A percentile compares a stretch with the other conserved stretches of the same genome.
Conservation (phyloP, 1,284 basidiomycete species). For the Sanghuangporus sanghuang region DNA sequence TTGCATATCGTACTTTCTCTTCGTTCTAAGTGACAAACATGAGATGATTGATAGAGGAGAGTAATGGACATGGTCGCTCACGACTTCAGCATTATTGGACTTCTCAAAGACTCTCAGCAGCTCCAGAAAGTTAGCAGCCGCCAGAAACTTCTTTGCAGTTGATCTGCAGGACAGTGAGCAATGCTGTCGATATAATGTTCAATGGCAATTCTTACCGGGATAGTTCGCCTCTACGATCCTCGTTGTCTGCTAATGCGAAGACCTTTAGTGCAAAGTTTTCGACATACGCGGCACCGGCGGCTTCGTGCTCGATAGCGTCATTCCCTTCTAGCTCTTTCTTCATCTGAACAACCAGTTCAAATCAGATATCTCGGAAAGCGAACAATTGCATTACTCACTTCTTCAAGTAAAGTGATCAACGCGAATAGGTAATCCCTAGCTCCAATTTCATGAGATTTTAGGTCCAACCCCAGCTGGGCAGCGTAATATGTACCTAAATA, state of each 20-base stretch:
- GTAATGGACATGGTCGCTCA: not conserved
- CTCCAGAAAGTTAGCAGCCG: conserved; percentile 85
- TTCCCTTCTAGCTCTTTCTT: conserved; percentile 71
- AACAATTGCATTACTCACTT: conserved; percentile 30
- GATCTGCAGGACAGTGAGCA: conserved; percentile 37
- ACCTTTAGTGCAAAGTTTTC: conserved; percentile 93
- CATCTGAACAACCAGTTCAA: conserved; percentile 34
- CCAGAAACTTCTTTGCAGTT: conserved; percentile 86
- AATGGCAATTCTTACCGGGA: conserved; percentile 50
- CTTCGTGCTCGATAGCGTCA: conserved; percentile 82
- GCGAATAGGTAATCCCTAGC: conserved; percentile 70
- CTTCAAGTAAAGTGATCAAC: conserved; percentile 78
- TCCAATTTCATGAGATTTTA: conserved; percentile 53
- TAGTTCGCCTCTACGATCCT: conserved; percentile 75
- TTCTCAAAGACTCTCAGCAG: conserved; percentile 73
- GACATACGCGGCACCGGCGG: conserved; percentile 81
- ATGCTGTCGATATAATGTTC: not conserved
- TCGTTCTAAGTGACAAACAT: conserved; percentile 42
- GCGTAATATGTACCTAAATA: conserved; percentile 81
- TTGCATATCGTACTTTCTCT: conserved; percentile 82
- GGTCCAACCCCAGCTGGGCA: conserved; percentile 78
- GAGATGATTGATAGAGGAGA: conserved; percentile 26
- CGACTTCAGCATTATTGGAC: conserved; percentile 40
- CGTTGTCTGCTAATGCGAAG: conserved; percentile 86
- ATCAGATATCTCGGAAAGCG: not conserved